Evolutionary conservation across 2,329 filamentous ascomycete genomes (phyloP), one percentile per base, ranked within the genome.

Genomic region (Phaeosphaeriaceae sp.): DNA sequence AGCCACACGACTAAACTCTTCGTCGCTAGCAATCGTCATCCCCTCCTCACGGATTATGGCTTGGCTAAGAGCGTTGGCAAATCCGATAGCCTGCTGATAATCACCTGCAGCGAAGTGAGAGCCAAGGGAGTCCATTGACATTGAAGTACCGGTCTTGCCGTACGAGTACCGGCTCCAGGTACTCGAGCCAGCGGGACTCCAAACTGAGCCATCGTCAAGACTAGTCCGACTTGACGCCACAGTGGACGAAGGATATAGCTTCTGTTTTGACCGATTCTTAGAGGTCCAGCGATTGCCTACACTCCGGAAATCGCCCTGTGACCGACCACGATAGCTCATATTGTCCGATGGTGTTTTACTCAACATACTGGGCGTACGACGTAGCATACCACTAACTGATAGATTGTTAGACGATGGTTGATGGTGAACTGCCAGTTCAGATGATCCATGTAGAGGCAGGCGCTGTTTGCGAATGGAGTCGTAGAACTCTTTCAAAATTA

Each of bases 61-160:
- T 71, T 97, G 93, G 63, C 92, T 96, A 9, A 99, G 81, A 3
- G 94, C 94, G 71, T 96, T 97, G 46, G 94, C 94, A 68, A 99
- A 99, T 0, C 94, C 94, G 67, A 99, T 96, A 0, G 92, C 95
- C 74, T 96, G 92, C 74, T 97, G 92, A 72, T 93, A 97, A 64
- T 96, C 92, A 34, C 85, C 86, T 38, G 87, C 83, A 4, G 85
- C 86, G 71, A 87, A 87, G 28, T 86, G 83, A 1, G 90, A 92
- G 16, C 87, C 88, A 61, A 97, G 87, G 1, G 92, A 96, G 69
- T 96, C 91, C 64, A 97, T 89, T 4, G 92, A 97, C 79, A 94
- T 89, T 3, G 92, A 93, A 0, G 91, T 92, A 54, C 95, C 87
- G 0, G 92, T 96, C 68, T 95, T 91, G 26, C 92, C 91, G 52